Evolutionary conservation across 1,284 basidiomycete species (phyloP).

Genomic region (Inonotus hispidus): DNA sequence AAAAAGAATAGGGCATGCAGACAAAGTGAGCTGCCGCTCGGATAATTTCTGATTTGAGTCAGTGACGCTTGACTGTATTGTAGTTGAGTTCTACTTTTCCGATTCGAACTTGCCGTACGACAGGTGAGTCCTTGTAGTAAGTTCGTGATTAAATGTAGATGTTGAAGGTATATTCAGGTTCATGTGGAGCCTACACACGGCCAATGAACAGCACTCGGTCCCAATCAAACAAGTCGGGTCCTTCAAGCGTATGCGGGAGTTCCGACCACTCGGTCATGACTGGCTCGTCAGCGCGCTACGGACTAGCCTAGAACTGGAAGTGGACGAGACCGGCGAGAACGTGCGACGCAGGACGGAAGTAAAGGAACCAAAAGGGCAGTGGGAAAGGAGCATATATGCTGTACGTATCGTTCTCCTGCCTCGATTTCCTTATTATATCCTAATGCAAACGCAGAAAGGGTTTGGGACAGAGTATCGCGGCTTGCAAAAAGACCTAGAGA

Average conservation of each 20-base stretch:
- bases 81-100: constrained; percentile 97
- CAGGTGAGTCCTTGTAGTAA: constrained; percentile 46
- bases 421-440: neutral
- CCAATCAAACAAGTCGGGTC: constrained; percentile 84
- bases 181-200: constrained; percentile 87
- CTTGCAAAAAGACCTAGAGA: constrained; percentile 75
- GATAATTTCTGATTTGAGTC: constrained; percentile 8
- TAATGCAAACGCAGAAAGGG: constrained; percentile 67
- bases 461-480: constrained; percentile 73
- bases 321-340: constrained; percentile 70
- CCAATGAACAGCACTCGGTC: constrained; percentile 85
- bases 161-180: constrained; percentile 53
- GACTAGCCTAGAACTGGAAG: constrained; percentile 64
- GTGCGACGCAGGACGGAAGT: constrained; percentile 72
- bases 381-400: constrained; percentile 79
- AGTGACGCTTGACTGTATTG: neutral
- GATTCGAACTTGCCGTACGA: constrained; percentile 96
- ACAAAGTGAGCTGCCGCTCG: constrained; percentile 36
- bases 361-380: constrained; percentile 67
- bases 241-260: constrained; percentile 95
- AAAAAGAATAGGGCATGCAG: constrained; percentile 39
- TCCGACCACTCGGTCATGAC: constrained; percentile 48
- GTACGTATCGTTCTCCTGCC: constrained; percentile 41
- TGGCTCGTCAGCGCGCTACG: constrained; percentile 66
- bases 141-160: constrained; percentile 1